phyloP scores from a whole-genome alignment of 805 yeast genomes.

The Candida adriatica region DNA sequence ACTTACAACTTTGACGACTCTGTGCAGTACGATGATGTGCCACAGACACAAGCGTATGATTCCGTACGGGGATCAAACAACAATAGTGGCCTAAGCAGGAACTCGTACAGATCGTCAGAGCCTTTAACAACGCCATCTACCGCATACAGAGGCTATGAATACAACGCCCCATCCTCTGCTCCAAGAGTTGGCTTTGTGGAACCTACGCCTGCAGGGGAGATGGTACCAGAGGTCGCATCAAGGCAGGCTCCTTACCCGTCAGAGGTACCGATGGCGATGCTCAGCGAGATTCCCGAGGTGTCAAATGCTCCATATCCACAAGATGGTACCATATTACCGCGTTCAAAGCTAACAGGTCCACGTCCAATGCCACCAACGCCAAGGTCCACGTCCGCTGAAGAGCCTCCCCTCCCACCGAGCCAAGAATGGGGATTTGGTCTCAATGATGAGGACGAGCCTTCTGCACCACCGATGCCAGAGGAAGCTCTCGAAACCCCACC shows the following conservation, averaged over 20 bases:
- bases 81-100: conserved; percentile 6
- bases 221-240: background rate
- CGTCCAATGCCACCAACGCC: conserved; percentile 22
- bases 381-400: conserved; percentile 6
- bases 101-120: conserved; percentile 6
- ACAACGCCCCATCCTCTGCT: conserved; percentile 4
- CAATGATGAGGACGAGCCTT: conserved; percentile 4
- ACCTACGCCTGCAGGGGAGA: background rate
- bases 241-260: conserved; percentile 18
- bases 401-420: background rate
- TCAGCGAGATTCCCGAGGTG: conserved; percentile 5
- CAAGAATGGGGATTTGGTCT: conserved; percentile 5
- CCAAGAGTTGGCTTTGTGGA: background rate
- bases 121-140: conserved; percentile 17
- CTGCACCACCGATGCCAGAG: conserved; percentile 11
- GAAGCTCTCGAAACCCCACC: too few species aligned
- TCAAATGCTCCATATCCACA: conserved; percentile 18
- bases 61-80: conserved; percentile 14
- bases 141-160: conserved; percentile 17
- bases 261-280: conserved; percentile 7
- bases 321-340: conserved; percentile 5
- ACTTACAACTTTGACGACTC: conserved; percentile 11
- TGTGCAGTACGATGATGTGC: conserved; percentile 13
- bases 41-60: conserved; percentile 16
- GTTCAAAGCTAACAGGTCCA: conserved; percentile 19